Evolutionary conservation across 495 filamentous ascomycete species (phyloP), one percentile per base, ranked within the genome.

Genomic region (Podospora anserina): DNA sequence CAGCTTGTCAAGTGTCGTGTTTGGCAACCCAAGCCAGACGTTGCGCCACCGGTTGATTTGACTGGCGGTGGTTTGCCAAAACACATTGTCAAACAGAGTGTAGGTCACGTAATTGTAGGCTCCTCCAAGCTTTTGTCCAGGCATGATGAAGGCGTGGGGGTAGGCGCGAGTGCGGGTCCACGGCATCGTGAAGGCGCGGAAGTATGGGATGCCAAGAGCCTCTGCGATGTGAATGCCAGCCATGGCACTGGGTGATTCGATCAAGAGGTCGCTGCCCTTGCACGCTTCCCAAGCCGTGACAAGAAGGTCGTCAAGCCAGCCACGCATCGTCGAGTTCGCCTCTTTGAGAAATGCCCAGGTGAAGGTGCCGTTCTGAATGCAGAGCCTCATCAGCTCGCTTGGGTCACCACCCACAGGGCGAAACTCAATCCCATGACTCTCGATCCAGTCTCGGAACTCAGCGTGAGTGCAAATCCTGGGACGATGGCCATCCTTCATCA

Each of bases 141-240:
- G 92, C 49, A 97, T 93, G n/a, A 92, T 90, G 80, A 99, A 99
- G 5, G 95, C 96, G 81, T 99, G 95, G 15, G 95, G 95, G 73
- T 99, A 99, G 3, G 96, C 92, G 63, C 96, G 84, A 26, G 95
- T 99, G 58, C 94, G 88, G 0, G 96, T 94, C 95, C 95, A 99
- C 16, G 95, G 96, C 95, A 99, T 99, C 19, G 94, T 95, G 78
- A 99, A 99, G 0, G 93, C 96, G 68, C 95, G 88, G 84, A 98
- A 98, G 75, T 99, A 99, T 5, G 95, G 95, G 63, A 99, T 96
- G 39, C 86, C 84, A 5, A 99, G 84, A 6, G 93, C 93, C 80
- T 99, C 96, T n/a, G 95, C 95, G 69, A 99, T 97, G 77, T 99
- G 95, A 57, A 99, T 97, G 32, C 95, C 95, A 11, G 89, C 93